A percentile compares a stretch with the other conserved stretches of the same genome.
These are phyloP conservation scores for Stephania cephalantha DNA, from an alignment of 164 flowering plant species.

Conservation along the genomic window DNA sequence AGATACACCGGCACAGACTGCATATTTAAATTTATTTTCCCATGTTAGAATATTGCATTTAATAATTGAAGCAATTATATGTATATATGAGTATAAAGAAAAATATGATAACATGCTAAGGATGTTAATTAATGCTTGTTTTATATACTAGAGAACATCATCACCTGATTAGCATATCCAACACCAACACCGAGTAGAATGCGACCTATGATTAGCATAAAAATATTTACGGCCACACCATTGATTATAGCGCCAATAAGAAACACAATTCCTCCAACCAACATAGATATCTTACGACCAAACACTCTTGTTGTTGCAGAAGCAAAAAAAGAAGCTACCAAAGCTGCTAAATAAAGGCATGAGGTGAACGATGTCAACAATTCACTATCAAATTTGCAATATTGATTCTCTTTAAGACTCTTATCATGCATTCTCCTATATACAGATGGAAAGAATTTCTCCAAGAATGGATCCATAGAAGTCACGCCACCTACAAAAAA, in stretches of 20 bases:
- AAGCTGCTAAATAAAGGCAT: slow-evolving; percentile 22
- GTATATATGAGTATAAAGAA: background rate
- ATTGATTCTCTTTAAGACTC: slow-evolving; percentile 4
- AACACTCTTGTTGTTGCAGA: slow-evolving; percentile 21
- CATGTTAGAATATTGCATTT: background rate
- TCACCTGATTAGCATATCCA: slow-evolving; percentile 28
- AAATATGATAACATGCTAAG: background rate
- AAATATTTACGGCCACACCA: slow-evolving; percentile 18
- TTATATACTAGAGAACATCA: background rate
- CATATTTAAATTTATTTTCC: background rate
- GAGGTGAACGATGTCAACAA: slow-evolving; percentile 22
- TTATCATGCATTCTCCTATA: slow-evolving; percentile 9
- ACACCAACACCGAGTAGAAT: slow-evolving; percentile 27
- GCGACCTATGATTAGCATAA: slow-evolving; percentile 27
- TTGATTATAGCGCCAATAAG: slow-evolving; percentile 20
- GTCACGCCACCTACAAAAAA: slow-evolving; percentile 24
- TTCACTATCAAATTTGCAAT: slow-evolving; percentile 25
- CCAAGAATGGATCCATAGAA: slow-evolving; percentile 22
- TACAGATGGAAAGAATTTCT: slow-evolving; percentile 21
- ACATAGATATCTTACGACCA: slow-evolving; percentile 21
- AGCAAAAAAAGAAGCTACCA: slow-evolving; percentile 23
- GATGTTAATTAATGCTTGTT: background rate
- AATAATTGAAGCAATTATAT: background rate
- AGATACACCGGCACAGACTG: slow-evolving; percentile 15
- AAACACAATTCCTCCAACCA: slow-evolving; percentile 19